phyloP scores from a whole-genome alignment of 106 monocot genomes.

The Ottelia alismoides region DNA sequence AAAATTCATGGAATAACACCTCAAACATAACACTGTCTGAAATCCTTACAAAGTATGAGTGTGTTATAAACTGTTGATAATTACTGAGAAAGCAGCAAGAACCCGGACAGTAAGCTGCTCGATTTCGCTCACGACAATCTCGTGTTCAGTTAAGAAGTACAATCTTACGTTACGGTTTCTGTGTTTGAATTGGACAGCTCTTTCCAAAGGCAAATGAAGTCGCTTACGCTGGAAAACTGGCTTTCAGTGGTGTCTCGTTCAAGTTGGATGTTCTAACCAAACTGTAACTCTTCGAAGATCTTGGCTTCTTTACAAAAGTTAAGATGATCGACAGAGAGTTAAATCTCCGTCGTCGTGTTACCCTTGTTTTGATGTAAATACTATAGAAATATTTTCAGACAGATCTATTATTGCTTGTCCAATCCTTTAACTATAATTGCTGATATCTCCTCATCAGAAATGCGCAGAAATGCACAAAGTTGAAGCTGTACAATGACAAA shows the following conservation, averaged over 20 bases:
- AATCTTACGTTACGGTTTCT: too few species aligned
- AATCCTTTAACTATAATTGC: not conserved
- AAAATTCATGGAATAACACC: too few species aligned
- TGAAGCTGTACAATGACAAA: conserved; percentile 51
- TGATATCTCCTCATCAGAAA: conserved; percentile 33
- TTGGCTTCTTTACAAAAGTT: conserved; percentile 70
- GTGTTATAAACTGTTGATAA: conserved; percentile 54
- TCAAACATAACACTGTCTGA: too few species aligned
- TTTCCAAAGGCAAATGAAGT: conserved; percentile 97
- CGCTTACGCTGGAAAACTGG: conserved; percentile 63
- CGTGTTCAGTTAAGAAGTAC: too few species aligned
- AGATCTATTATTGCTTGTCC: too few species aligned
- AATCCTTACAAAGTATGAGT: too few species aligned
- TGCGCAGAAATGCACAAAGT: conserved; percentile 92
- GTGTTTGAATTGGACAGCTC: conserved; percentile 33
- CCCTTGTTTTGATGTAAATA: conserved; percentile 97
- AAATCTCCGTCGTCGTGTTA: conserved; percentile 85
- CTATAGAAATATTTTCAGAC: too few species aligned
- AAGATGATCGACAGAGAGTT: conserved; percentile 87
- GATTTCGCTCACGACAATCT: too few species aligned
- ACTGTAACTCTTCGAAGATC: conserved; percentile 88
- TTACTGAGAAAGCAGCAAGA: conserved; percentile 56
- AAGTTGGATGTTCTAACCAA: conserved; percentile 93
- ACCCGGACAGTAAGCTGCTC: conserved; percentile 86
- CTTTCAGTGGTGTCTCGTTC: conserved; percentile 55